Base-by-base conservation (phyloP, 202 grass and related monocot genomes). In the Saccharum hybrid region DNA sequence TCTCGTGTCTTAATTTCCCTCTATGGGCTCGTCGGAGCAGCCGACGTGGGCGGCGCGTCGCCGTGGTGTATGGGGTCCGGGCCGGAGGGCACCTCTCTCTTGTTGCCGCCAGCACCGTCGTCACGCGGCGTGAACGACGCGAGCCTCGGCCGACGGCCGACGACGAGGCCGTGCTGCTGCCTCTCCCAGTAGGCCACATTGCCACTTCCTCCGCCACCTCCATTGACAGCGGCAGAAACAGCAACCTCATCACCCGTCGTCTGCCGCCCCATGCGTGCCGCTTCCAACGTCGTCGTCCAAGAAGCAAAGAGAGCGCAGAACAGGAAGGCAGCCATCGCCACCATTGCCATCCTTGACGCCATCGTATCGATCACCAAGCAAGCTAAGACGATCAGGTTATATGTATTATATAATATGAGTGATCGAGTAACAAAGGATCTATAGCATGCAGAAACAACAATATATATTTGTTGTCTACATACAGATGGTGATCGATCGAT, bases 11-110 rank as follows among this genome's bases (percentile, higher is more conserved):
- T 48, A 15, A 13, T 5, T 48, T 49, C 22, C 68, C 1, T 51
- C 68, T 86, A 74, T 12, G 76, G 76, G 14, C 15, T 54, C 1
- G 71, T 36, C 8, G 71, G 46, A 19, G 14, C 28, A 54, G 28
- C 1, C 1, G 64, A 33, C 46, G 34, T n/a, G 2, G 68, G 16
- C n/a, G 28, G 8, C 0, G 13, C 1, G 56, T 21, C 19, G 41
- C 21, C 31, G 76, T 86, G 84, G 84, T 80, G 84, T 33, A 8
- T 80, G 2, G 84, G 84, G 33, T 86, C 60, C 2, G 84, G 45
- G 2, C 84, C 76, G 18, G 76, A 3, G 7, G 84, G 84, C 45
- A 86, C 84, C 22, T 34, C 33, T 28, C 84, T 79, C 76, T 80
- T 59, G 4, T 3, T 14, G 7, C 11, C 39, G 15, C 19, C 33